A percentile compares a stretch with the other conserved stretches of the same genome.
These are phyloP conservation scores for Pestalotiopsis sp. DNA, from an alignment of 2,329 filamentous ascomycete species.

Conservation along the genomic window DNA sequence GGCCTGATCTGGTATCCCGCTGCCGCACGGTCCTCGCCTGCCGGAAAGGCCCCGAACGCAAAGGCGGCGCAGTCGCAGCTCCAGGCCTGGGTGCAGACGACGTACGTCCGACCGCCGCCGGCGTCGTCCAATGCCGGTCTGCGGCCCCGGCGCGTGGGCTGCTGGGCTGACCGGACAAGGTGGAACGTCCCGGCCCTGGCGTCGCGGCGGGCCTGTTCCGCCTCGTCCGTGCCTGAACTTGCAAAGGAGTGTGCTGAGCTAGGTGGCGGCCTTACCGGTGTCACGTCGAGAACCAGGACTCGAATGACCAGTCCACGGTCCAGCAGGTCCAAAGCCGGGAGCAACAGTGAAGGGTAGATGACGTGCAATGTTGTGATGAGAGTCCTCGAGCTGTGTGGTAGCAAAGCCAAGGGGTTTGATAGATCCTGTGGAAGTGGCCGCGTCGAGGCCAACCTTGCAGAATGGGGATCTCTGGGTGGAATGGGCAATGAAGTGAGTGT, in stretches of 20 bases:
- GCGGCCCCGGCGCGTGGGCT: constrained; percentile 28
- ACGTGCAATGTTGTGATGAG: constrained; percentile 82
- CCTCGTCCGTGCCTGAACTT: constrained; percentile 3
- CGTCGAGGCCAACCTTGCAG: neutral
- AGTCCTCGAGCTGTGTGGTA: constrained; percentile 45
- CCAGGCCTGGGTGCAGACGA: constrained; percentile 77
- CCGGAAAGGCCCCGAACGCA: constrained; percentile 69
- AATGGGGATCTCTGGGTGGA: constrained; percentile 22
- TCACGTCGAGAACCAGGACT: constrained; percentile 35
- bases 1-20: constrained; percentile 16
- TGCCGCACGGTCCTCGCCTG: constrained; percentile 15
- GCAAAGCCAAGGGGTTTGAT: constrained; percentile 36
- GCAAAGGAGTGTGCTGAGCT: neutral
- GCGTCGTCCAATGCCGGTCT: constrained; percentile 30
- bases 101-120: constrained; percentile 51
- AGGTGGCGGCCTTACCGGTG: neutral
- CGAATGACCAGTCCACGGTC: constrained; percentile 75
- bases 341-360: constrained; percentile 77
- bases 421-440: neutral
- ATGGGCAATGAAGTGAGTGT: constrained; percentile 35
- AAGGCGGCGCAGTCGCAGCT: constrained; percentile 90
- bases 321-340: constrained; percentile 85
- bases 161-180: constrained; percentile 64
- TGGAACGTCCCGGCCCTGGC: constrained; percentile 45
- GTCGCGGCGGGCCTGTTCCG: constrained; percentile 8